Conservation (phyloP, 2,329 filamentous ascomycete genomes). For the Fusarium udum region DNA sequence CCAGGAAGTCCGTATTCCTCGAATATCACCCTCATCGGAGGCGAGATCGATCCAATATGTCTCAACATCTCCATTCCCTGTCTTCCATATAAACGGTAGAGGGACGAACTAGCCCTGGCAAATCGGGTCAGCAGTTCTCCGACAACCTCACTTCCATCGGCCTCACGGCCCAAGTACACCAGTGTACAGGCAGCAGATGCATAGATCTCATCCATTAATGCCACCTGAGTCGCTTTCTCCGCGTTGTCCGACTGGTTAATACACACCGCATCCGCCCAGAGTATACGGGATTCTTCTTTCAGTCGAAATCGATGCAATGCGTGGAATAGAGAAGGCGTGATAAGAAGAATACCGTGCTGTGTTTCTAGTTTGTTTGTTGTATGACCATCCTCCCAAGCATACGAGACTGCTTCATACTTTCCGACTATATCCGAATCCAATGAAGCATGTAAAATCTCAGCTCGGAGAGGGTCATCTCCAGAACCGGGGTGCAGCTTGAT, state of each 20-base stretch:
- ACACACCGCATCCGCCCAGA: background rate
- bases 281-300: fast-evolving
- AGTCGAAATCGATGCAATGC: background rate
- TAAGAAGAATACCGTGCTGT: background rate
- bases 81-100: background rate
- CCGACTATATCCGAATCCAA: background rate
- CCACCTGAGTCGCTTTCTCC: background rate
- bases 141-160: background rate
- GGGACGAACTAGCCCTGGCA: fast-evolving
- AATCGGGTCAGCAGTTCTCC: fast-evolving
- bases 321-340: background rate
- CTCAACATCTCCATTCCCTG: background rate
- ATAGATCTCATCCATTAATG: background rate
- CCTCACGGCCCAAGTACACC: background rate
- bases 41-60: fast-evolving
- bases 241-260: background rate
- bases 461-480: background rate
- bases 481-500: background rate
- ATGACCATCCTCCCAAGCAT: background rate
- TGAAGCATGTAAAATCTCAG: background rate
- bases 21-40: fast-evolving
- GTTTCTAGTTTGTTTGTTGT: background rate
- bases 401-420: background rate
- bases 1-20: fast-evolving
- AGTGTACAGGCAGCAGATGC: background rate